Evolutionary conservation across 208 protist species (phyloP).

Genomic region (Angomonas desouzai): DNA sequence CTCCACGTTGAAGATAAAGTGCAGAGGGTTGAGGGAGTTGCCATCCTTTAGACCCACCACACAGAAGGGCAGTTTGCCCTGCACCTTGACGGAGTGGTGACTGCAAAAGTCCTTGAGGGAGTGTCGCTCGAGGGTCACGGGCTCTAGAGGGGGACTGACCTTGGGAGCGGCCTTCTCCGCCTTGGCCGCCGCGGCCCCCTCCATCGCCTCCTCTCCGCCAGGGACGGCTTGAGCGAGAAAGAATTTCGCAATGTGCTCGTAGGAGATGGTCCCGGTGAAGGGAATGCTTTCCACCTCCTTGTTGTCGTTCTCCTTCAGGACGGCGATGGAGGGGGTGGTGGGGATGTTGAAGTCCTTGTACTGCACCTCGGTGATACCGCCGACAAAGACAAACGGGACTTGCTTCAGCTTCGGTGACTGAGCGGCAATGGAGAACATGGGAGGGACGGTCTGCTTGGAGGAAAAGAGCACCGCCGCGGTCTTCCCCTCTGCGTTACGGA

Average conservation of each 20-base stretch:
- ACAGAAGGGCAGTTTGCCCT: constrained; percentile 28
- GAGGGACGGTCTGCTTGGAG: constrained; percentile 64
- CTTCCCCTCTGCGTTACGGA: constrained; percentile 25
- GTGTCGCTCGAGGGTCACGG: constrained; percentile 22
- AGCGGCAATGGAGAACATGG: constrained; percentile 75
- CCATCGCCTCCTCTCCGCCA: neutral
- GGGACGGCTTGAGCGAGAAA: constrained; percentile 32
- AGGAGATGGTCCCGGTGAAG: constrained; percentile 47
- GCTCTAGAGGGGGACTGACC: constrained; percentile 22
- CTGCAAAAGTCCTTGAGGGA: constrained; percentile 43
- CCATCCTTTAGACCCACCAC: constrained; percentile 38
- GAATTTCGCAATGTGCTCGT: constrained; percentile 70
- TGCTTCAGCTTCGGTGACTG: constrained; percentile 56
- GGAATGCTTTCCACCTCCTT: constrained; percentile 31
- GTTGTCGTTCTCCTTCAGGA: constrained; percentile 21
- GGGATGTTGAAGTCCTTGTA: constrained; percentile 41
- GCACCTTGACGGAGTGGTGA: constrained; percentile 23
- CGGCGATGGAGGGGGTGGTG: constrained; percentile 47
- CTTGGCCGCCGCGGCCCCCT: constrained; percentile 3
- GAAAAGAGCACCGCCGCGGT: constrained; percentile 75
- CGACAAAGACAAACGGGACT: constrained; percentile 73
- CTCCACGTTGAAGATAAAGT: constrained; percentile 40
- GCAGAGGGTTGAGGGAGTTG: constrained; percentile 27
- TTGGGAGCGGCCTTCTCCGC: constrained; percentile 3
- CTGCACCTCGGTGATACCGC: constrained; percentile 18